Evolutionary conservation across 139 green algal genomes (phyloP).

Genomic region (Limnomonas spitsbergensis): DNA sequence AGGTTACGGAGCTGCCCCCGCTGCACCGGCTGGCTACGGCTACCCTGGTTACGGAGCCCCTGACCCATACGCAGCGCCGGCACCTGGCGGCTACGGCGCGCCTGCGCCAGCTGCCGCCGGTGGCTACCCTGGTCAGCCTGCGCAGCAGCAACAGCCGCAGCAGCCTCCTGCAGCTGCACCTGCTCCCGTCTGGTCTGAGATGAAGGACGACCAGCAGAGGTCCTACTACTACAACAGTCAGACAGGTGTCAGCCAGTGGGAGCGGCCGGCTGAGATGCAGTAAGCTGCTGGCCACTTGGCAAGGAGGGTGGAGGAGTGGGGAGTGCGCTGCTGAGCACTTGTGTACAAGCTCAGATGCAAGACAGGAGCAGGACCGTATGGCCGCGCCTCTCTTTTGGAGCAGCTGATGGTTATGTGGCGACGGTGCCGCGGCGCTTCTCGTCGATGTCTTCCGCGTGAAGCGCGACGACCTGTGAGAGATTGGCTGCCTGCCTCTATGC

Average conservation of each 20-base stretch:
- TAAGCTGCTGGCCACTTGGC: too few species aligned
- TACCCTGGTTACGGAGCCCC: conserved; percentile 12
- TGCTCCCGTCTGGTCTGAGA: conserved; percentile 54
- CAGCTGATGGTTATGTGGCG: too few species aligned
- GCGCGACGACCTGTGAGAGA: too few species aligned
- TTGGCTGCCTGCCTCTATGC: too few species aligned
- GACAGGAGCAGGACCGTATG: too few species aligned
- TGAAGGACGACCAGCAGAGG: conserved; percentile 70
- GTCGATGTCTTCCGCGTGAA: too few species aligned
- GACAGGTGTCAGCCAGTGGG: conserved; percentile 87
- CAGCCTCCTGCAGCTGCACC: not conserved
- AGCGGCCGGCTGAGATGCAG: conserved; percentile 18
- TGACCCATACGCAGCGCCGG: conserved; percentile 27
- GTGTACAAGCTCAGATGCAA: too few species aligned
- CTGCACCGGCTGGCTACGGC: conserved; percentile 30
- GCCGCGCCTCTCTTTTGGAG: too few species aligned
- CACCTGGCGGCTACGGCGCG: conserved; percentile 15
- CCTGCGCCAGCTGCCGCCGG: conserved; percentile 12
- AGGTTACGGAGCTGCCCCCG: conserved; percentile 23
- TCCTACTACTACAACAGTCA: conserved; percentile 90
- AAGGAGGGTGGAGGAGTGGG: too few species aligned
- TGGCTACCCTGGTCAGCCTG: conserved; percentile 12
- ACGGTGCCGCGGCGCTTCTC: too few species aligned
- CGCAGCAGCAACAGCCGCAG: conserved; percentile 15
- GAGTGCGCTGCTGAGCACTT: too few species aligned